phyloP scores from a whole-genome alignment of 768 basidiomycete species.

The Leccinum broughii region DNA sequence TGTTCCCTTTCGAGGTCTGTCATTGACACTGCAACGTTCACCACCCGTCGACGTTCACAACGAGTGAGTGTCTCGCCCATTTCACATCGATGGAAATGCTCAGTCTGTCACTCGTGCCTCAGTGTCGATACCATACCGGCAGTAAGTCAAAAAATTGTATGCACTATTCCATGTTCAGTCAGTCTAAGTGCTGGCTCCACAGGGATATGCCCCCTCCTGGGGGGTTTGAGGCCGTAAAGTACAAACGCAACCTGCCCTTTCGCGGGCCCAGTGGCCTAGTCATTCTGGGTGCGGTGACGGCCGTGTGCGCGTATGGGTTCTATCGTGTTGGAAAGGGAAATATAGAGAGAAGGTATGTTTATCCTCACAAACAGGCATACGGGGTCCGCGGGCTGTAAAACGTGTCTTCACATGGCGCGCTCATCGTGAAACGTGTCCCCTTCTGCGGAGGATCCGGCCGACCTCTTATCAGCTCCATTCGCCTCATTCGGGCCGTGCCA shows the following conservation, averaged over 20 bases:
- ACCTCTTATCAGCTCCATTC: constrained; percentile 44
- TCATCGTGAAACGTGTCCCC: constrained; percentile 67
- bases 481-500: constrained; percentile 41
- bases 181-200: constrained; percentile 16
- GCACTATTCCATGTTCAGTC: constrained; percentile 10
- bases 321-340: constrained; percentile 90
- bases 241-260: constrained; percentile 93
- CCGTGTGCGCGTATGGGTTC: constrained; percentile 87
- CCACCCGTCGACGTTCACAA: constrained; percentile 1
- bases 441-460: constrained; percentile 48
- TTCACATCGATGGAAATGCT: constrained; percentile 1
- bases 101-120: constrained; percentile 1
- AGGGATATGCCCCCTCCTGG: constrained; percentile 96
- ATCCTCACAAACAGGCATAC: constrained; percentile 22
- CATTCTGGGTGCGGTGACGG: constrained; percentile 84
- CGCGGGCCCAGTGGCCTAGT: constrained; percentile 82
- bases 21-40: constrained; percentile 6
- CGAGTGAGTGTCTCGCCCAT: constrained; percentile 22
- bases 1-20: constrained; percentile 3
- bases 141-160: constrained; percentile 25
- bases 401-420: constrained; percentile 60
- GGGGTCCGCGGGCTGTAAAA: constrained; percentile 64
- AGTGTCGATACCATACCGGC: constrained; percentile 32
- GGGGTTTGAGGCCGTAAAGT: constrained; percentile 90
- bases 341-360: constrained; percentile 84